Base-by-base conservation (phyloP, 2,329 filamentous ascomycete species). In the Sporothrix euskadiensis region DNA sequence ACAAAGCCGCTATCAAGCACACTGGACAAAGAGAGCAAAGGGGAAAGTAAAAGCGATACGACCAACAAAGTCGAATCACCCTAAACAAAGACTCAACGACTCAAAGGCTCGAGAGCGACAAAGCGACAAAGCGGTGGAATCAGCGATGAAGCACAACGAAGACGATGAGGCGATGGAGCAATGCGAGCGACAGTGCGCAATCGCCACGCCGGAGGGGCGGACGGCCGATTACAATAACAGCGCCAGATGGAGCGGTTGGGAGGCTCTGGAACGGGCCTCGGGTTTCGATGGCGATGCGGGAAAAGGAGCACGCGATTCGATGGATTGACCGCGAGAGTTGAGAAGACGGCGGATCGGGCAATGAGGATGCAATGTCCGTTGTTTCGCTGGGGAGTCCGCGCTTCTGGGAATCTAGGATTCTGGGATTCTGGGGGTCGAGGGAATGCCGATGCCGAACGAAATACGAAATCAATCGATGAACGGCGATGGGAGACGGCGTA, bases 141-240 rank as follows among this genome's bases (percentile, higher is more conserved):
- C 44, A 5, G 44, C 44, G 14, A 49, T 49, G 44, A 49, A 66
- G 59, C 44, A 49, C 12, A 14, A 49, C 44, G 44, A 41, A 59
- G 26, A 9, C 52, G 54, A 49, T 30, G 12, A 32, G 12, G 47
- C 44, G 49, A 35, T 68, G 63, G 49, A 41, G 41, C 57, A 8
- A 41, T 4, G 35, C 7, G 41, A 39, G 12, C 39, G 49, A 30
- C 26, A 52, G 16, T 47, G 57, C 30, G 56, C 26, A 54, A 56
- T 73, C 66, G 65, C 57, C 71, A 56, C 71, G 66, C 71, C 71
- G 19, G 47, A 41, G 65, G 61, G 74, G 74, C 75, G 73, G 72
- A 73, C 73, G 74, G 68, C 68, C 69, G 54, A 30, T 30, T 66
- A 32, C n/a, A 39, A 44, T 32, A 39, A 30, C 68, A 57, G 70